phyloP scores from a whole-genome alignment of 768 basidiomycete genomes.

The Saitozyma podzolica region DNA sequence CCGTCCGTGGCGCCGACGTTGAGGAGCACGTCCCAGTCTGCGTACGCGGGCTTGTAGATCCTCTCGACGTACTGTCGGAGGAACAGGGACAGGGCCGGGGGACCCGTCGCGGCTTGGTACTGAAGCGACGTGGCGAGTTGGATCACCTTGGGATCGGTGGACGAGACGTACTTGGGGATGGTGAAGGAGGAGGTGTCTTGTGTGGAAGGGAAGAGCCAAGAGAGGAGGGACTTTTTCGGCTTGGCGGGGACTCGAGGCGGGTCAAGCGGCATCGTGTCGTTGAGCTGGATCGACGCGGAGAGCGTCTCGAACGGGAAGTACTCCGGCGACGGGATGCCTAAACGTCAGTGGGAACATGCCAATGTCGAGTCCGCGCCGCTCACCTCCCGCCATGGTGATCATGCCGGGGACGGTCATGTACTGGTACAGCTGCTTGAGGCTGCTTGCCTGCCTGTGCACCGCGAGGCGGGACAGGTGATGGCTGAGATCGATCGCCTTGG shows the following conservation, averaged over 20 bases:
- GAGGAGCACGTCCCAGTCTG: constrained; percentile 61
- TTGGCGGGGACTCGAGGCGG: constrained; percentile 40
- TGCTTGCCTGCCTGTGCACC: constrained; percentile 58
- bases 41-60: constrained; percentile 60
- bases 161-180: constrained; percentile 63
- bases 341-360: constrained; percentile 3
- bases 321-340: constrained; percentile 66
- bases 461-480: constrained; percentile 69
- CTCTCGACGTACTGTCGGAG: constrained; percentile 61
- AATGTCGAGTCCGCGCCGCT: constrained; percentile 17
- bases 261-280: constrained; percentile 59
- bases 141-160: constrained; percentile 56
- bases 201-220: constrained; percentile 43
- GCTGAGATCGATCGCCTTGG: constrained; percentile 63
- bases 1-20: constrained; percentile 54
- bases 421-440: constrained; percentile 68
- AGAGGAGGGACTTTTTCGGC: constrained; percentile 38
- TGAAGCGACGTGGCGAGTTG: constrained; percentile 70
- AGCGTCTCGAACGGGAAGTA: constrained; percentile 66
- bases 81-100: constrained; percentile 62
- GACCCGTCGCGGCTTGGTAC: constrained; percentile 64
- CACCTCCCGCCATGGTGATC: constrained; percentile 71
- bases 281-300: constrained; percentile 60
- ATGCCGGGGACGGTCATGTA: constrained; percentile 59
- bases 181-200: constrained; percentile 59